A percentile compares a stretch with the other conserved stretches of the same genome.
Conservation (phyloP, 768 basidiomycete species). For the Hemileccinum rubropunctum region DNA sequence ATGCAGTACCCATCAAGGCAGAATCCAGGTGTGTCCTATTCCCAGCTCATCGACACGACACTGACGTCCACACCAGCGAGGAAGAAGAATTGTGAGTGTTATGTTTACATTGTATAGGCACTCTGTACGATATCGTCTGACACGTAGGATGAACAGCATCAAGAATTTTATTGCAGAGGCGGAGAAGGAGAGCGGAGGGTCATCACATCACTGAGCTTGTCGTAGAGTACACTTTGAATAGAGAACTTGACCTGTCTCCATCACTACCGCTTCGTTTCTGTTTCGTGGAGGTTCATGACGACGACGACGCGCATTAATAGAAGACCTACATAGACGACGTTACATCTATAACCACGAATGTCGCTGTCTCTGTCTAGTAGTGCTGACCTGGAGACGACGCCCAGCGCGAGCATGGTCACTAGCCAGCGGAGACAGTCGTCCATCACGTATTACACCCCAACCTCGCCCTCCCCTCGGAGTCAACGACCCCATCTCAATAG, state of each 20-base stretch:
- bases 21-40: conserved; percentile 58
- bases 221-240: not conserved
- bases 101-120: conserved; percentile 4
- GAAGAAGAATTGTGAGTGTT: conserved; percentile 79
- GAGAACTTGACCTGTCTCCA: too few species aligned
- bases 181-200: conserved; percentile 65
- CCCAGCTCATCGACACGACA: not conserved
- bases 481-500: conserved; percentile 5
- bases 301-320: too few species aligned
- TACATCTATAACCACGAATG: too few species aligned
- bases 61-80: conserved; percentile 47
- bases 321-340: too few species aligned
- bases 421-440: conserved; percentile 26
- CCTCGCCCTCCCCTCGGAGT: conserved; percentile 25
- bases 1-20: conserved; percentile 61
- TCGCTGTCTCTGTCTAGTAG: not conserved
- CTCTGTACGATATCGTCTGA: conserved; percentile 37
- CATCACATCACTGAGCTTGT: conserved; percentile 28
- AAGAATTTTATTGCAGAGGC: conserved; percentile 78
- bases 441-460: conserved; percentile 28
- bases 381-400: not conserved
- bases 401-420: not conserved
- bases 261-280: too few species aligned
- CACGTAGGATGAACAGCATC: conserved; percentile 64
- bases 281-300: too few species aligned